Conservation (phyloP, 768 basidiomycete species). For the Tremella fuciformis region DNA sequence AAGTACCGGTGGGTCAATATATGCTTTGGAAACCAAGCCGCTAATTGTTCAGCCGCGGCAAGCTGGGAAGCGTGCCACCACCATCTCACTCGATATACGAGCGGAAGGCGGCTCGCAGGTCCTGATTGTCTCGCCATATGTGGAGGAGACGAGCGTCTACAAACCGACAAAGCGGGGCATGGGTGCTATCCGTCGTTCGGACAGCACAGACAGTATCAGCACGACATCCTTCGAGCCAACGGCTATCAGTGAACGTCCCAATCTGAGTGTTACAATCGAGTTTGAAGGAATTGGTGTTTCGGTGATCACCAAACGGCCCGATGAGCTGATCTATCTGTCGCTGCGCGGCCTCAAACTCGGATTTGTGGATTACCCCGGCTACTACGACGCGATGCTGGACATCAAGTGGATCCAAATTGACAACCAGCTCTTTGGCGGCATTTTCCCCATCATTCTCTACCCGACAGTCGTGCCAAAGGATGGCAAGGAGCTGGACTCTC, state of each 20-base stretch:
- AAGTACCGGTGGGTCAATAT: conserved; percentile 35
- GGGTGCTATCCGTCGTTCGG: conserved; percentile 57
- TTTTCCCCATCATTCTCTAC: conserved; percentile 91
- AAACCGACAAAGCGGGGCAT: conserved; percentile 64
- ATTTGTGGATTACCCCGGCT: conserved; percentile 72
- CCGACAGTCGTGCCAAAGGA: conserved; percentile 73
- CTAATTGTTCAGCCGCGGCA: conserved; percentile 18
- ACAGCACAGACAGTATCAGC: conserved; percentile 61
- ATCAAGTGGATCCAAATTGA: conserved; percentile 90
- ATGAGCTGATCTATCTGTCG: conserved; percentile 86
- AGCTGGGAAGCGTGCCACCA: conserved; percentile 57
- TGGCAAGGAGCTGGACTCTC: conserved; percentile 68
- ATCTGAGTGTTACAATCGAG: conserved; percentile 67
- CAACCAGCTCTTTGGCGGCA: conserved; percentile 93
- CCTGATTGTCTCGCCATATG: conserved; percentile 80
- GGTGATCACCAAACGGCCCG: conserved; percentile 76
- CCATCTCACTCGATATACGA: conserved; percentile 84
- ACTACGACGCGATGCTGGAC: conserved; percentile 74
- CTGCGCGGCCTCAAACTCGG: conserved; percentile 75
- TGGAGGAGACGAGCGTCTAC: conserved; percentile 79
- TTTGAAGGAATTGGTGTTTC: conserved; percentile 90
- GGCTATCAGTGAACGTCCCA: conserved; percentile 66
- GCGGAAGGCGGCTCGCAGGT: conserved; percentile 83
- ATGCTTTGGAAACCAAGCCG: background rate
- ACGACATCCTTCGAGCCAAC: conserved; percentile 79